Percentiles rank a stretch among this genome's conserved stretches.
phyloP scores from a whole-genome alignment of 148 eudicot genomes.

The Rhododendron vialii region DNA sequence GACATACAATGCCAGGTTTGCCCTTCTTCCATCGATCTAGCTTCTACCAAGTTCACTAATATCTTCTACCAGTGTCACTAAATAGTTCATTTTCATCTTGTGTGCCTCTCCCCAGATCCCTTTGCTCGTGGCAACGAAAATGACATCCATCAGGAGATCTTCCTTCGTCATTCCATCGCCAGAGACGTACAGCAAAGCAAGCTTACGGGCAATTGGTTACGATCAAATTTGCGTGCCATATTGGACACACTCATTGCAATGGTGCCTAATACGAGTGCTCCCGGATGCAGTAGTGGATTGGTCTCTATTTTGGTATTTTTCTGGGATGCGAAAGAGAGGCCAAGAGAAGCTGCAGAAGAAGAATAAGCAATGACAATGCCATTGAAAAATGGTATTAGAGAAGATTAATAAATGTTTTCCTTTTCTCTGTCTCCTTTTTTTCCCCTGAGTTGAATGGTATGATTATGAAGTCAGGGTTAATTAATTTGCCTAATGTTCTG shows the following conservation, averaged over 20 bases:
- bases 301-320: slow-evolving; percentile 40
- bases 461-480: too few species aligned
- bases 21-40: neutral
- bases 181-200: slow-evolving; percentile 50
- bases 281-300: slow-evolving; percentile 44
- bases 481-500: too few species aligned
- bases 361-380: slow-evolving; percentile 9
- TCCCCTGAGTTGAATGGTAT: too few species aligned
- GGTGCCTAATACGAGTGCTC: slow-evolving; percentile 29
- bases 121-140: slow-evolving; percentile 64
- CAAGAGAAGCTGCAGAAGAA: slow-evolving; percentile 34
- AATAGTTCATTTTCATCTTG: neutral
- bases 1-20: slow-evolving; percentile 77
- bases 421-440: too few species aligned
- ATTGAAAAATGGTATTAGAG: neutral
- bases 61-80: neutral
- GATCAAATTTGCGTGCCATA: slow-evolving; percentile 55
- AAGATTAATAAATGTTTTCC: too few species aligned
- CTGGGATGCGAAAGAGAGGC: slow-evolving; percentile 44
- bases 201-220: slow-evolving; percentile 52
- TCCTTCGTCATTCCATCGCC: slow-evolving; percentile 65
- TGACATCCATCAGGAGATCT: slow-evolving; percentile 56
- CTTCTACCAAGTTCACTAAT: too few species aligned
- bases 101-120: slow-evolving; percentile 43
- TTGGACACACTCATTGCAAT: slow-evolving; percentile 59